A percentile compares a stretch with the other conserved stretches of the same genome.
Conservation (phyloP, 2,329 filamentous ascomycete genomes). For the Epichloe coenophiala region DNA sequence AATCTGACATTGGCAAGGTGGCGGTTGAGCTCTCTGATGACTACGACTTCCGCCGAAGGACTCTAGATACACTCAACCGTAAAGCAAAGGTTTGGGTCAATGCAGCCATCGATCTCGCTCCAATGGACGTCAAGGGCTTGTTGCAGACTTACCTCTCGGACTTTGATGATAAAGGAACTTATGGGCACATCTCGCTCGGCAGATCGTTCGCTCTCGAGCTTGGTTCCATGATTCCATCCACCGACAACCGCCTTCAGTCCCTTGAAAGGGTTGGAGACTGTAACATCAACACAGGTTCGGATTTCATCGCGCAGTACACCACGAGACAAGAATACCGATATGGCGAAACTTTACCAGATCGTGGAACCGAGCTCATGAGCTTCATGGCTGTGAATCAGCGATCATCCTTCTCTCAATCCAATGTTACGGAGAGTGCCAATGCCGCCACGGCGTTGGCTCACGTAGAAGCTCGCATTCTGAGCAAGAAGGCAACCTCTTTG, state of each 20-base stretch:
- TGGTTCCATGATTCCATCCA: slow-evolving; percentile 72
- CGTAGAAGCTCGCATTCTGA: slow-evolving; percentile 57
- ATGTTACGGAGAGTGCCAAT: slow-evolving; percentile 41
- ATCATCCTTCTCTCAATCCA: slow-evolving; percentile 36
- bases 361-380: slow-evolving; percentile 51
- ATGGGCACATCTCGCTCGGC: slow-evolving; percentile 83
- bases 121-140: slow-evolving; percentile 86
- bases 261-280: slow-evolving; percentile 63
- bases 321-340: slow-evolving; percentile 92
- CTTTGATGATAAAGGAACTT: slow-evolving; percentile 79
- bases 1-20: slow-evolving; percentile 63
- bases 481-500: slow-evolving; percentile 56
- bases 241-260: slow-evolving; percentile 73
- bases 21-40: slow-evolving; percentile 88
- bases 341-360: slow-evolving; percentile 59
- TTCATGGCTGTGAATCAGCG: slow-evolving; percentile 42
- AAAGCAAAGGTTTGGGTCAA: slow-evolving; percentile 72
- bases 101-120: slow-evolving; percentile 68
- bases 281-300: slow-evolving; percentile 80
- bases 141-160: slow-evolving; percentile 94
- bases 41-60: slow-evolving; percentile 67
- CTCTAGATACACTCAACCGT: slow-evolving; percentile 63
- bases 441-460: slow-evolving; percentile 54
- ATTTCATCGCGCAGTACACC: slow-evolving; percentile 94
- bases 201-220: slow-evolving; percentile 90